These are phyloP conservation scores for Diphasiastrum complanatum DNA, from an alignment of 83 land plant species.

Conservation along the genomic window DNA sequence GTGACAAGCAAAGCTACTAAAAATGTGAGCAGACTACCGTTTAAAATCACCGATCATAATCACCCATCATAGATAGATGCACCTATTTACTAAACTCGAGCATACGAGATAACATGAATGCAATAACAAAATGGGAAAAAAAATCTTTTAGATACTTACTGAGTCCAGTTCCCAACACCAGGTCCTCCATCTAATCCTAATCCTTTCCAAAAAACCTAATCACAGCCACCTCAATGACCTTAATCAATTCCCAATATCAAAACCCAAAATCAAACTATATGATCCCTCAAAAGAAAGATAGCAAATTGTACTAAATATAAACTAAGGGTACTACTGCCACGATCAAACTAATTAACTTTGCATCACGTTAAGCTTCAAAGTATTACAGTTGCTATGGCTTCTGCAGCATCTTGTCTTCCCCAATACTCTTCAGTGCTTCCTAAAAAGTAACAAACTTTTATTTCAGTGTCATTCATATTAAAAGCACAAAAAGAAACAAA, in stretches of 20 bases:
- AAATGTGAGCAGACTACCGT: no score
- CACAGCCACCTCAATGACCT: neutral
- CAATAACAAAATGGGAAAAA: neutral
- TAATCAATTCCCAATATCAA: neutral
- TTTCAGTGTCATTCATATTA: neutral
- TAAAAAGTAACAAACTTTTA: conserved; percentile 20
- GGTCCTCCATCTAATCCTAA: conserved; percentile 61
- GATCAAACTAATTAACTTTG: no score
- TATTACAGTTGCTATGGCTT: conserved; percentile 52
- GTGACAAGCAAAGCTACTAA: no score
- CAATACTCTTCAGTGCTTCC: conserved; percentile 93
- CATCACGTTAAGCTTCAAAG: neutral
- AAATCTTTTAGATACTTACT: conserved; percentile 27
- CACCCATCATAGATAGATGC: no score
- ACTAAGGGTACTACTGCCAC: no score
- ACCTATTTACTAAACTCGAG: no score
- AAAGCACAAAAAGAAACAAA: neutral
- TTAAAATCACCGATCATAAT: no score
- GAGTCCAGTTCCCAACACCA: conserved; percentile 52
- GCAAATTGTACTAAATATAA: no score
- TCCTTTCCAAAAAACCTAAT: conserved; percentile 65
- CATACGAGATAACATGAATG: no score
- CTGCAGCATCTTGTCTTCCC: conserved; percentile 81
- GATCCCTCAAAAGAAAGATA: no score
- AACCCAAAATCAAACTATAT: neutral